These are phyloP conservation scores for Candida patagonica DNA, from an alignment of 805 yeast species.

Conservation along the genomic window DNA sequence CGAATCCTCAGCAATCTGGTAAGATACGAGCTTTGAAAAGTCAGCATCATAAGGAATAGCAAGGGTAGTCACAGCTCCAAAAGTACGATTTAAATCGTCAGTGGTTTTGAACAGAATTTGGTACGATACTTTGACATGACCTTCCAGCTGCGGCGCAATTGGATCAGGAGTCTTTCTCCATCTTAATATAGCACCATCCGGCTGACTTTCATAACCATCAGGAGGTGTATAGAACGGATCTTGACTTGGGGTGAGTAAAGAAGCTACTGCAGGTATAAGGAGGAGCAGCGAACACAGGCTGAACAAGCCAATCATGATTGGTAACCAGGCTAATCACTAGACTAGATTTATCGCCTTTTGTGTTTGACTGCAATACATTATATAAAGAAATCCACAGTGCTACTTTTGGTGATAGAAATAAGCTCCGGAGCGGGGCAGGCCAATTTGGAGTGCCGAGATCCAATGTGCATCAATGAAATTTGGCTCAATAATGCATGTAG, in stretches of 20 bases:
- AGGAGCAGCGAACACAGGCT: too few species aligned
- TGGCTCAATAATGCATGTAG: too few species aligned
- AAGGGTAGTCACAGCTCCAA: conserved; percentile 12
- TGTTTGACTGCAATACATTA: too few species aligned
- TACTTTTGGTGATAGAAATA: too few species aligned
- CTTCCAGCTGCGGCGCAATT: neutral
- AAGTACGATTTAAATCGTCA: conserved; percentile 13
- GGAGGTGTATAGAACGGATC: conserved; percentile 19
- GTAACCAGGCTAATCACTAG: too few species aligned
- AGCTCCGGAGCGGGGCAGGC: too few species aligned
- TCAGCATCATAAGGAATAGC: conserved; percentile 14
- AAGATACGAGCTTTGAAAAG: conserved; percentile 16
- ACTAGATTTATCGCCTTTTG: too few species aligned
- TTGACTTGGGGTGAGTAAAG: conserved; percentile 15
- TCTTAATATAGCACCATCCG: conserved; percentile 2
- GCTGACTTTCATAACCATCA: conserved; percentile 10
- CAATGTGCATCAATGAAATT: too few species aligned
- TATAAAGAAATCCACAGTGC: too few species aligned
- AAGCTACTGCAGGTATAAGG: too few species aligned
- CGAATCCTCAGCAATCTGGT: conserved; percentile 21
- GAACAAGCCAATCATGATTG: too few species aligned
- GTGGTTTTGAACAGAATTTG: conserved; percentile 14
- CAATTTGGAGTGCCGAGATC: too few species aligned
- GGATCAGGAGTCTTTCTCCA: conserved; percentile 2
- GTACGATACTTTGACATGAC: conserved; percentile 8